Percentiles rank a stretch among this genome's conserved stretches.
Evolutionary conservation across 108 stramenopile genomes (phyloP).

Genomic region (Nitzschia sp.): DNA sequence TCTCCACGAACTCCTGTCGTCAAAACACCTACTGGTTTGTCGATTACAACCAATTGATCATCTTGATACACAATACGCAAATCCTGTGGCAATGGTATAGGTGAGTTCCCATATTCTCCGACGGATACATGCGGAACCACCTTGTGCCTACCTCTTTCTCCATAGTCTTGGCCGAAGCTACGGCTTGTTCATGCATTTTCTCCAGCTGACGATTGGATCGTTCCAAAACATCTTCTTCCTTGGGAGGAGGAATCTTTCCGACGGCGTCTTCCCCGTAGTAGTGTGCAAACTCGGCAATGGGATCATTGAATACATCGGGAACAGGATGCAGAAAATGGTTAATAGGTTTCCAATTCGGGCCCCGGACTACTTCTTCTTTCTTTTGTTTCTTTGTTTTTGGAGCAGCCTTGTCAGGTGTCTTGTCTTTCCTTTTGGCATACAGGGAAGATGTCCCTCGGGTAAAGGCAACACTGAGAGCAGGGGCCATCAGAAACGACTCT

Average conservation of each 20-base stretch:
- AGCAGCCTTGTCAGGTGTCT: no score
- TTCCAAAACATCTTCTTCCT: conserved; percentile 57
- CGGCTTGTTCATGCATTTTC: conserved; percentile 35
- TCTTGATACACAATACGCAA: conserved; percentile 77
- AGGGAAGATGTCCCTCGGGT: no score
- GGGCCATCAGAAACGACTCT: no score
- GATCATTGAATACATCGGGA: no score
- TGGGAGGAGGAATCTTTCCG: background rate
- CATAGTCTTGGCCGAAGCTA: conserved; percentile 25
- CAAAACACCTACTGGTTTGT: conserved; percentile 84
- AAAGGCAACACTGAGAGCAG: no score
- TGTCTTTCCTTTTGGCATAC: no score
- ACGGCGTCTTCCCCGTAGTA: background rate
- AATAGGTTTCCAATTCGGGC: no score
- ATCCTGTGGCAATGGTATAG: conserved; percentile 44
- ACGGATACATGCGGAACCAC: background rate
- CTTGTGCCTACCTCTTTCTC: conserved; percentile 62
- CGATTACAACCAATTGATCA: conserved; percentile 76
- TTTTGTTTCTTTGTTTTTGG: no score
- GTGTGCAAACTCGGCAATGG: no score
- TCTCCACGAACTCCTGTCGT: conserved; percentile 59
- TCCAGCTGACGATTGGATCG: conserved; percentile 50
- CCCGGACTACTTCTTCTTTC: no score
- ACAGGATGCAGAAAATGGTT: no score
- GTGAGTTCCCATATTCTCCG: background rate